Percentiles rank a stretch among this genome's conserved stretches.
Evolutionary conservation across 148 eudicot species (phyloP).

Genomic region (Diospyros lotus): DNA sequence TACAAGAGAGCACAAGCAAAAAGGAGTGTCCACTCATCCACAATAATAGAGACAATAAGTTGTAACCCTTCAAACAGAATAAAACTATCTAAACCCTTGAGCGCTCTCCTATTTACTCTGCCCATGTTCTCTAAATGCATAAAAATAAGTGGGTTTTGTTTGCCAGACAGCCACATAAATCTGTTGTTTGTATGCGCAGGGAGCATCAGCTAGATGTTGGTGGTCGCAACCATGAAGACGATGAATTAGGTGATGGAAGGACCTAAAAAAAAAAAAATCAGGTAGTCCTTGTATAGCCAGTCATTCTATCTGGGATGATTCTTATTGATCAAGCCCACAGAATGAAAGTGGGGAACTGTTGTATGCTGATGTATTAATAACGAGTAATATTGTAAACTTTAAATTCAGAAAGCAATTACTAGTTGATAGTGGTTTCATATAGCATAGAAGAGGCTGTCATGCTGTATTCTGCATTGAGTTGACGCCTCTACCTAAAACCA

Average conservation of each 20-base stretch:
- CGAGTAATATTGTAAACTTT: not conserved
- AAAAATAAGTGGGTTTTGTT: not conserved
- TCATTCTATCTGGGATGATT: not conserved
- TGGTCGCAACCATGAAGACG: too few species aligned
- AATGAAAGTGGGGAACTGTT: not conserved
- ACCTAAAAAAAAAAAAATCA: conserved; percentile 9
- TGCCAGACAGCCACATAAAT: not conserved
- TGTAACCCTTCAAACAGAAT: too few species aligned
- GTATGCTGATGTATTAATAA: not conserved
- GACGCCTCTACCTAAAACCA: too few species aligned
- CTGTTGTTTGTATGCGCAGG: conserved; percentile 30
- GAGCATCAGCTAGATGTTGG: too few species aligned
- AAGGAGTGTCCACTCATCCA: too few species aligned
- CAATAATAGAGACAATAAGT: too few species aligned
- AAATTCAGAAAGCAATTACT: too few species aligned
- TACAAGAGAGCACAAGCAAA: too few species aligned
- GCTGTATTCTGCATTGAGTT: not conserved
- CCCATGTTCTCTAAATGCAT: too few species aligned
- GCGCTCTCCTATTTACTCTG: too few species aligned
- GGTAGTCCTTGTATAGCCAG: not conserved
- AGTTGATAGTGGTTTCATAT: too few species aligned
- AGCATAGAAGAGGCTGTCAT: conserved; percentile 7
- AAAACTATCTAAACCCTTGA: too few species aligned
- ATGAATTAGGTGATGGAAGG: not conserved
- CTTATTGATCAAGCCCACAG: not conserved